Evolutionary conservation across 2,329 filamentous ascomycete species (phyloP), one percentile per base, ranked within the genome.

Genomic region (Fusarium hainanense): DNA sequence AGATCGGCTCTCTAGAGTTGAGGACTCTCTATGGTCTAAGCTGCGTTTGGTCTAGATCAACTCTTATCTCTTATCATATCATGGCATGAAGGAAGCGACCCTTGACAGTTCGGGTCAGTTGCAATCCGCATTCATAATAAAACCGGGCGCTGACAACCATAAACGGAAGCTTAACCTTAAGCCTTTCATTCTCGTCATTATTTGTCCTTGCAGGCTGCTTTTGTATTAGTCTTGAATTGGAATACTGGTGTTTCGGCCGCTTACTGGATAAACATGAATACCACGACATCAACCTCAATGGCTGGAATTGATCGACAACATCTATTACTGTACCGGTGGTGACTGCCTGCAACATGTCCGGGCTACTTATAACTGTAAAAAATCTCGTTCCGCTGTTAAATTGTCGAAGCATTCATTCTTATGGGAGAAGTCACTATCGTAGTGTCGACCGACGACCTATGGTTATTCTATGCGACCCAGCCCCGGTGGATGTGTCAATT

Each of bases 141-240:
- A n/a, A 63, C 32, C 18, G 25, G 25, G 7, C 49, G 6, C 21
- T 1, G 18, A 32, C 37, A 63, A 63, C 60, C 50, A 37, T 49
- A 63, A 63, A 57, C 49, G 43, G 37, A 63, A 63, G 58, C 43
- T 63, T 63, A 57, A 63, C 1, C 2, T 2, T 2, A 49, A 63
- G 49, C 43, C 40, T 41, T 20, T 1, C 2, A 12, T 2, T 10
- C 6, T 32, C 2, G 14, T 23, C 16, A 6, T 23, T 34, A 14
- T 7, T 12, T 2, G 9, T 9, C 5, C 0, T 28, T 6, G 4
- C 1, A 10, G 18, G 20, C 37, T 44, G 49, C 23, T 23, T 63
- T 40, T 32, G 28, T 57, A 25, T 32, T 63, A 58, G 60, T 28
- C 4, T n/a, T 7, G 5, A 2, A 2, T 18, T 5, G 23, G 20